phyloP scores from a whole-genome alignment of 208 protist species.

The Trypanosoma scelopori region DNA sequence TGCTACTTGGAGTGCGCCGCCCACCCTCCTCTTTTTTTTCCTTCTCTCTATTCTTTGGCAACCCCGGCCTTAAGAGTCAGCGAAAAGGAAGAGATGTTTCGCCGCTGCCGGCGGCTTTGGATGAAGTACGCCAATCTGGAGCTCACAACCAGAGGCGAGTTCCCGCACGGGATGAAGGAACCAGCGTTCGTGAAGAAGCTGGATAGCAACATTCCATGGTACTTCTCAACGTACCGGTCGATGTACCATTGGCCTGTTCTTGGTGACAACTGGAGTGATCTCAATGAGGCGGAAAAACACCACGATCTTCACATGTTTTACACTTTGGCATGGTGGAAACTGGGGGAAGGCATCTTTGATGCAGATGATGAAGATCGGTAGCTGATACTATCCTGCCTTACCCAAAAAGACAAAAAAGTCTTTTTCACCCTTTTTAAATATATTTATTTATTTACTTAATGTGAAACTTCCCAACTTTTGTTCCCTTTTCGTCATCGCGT shows the following conservation, averaged over 20 bases:
- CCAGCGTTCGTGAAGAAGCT: slow-evolving; percentile 87
- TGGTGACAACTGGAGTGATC: slow-evolving; percentile 88
- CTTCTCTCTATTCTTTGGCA: no score
- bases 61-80: no score
- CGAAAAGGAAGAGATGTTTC: slow-evolving; percentile 46
- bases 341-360: slow-evolving; percentile 88
- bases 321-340: slow-evolving; percentile 89
- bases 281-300: slow-evolving; percentile 84
- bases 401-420: no score
- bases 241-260: slow-evolving; percentile 89
- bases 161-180: slow-evolving; percentile 91
- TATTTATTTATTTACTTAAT: slow-evolving; percentile 16
- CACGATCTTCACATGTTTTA: slow-evolving; percentile 92
- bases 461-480: background rate
- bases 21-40: no score
- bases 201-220: slow-evolving; percentile 92
- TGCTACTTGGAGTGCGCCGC: no score
- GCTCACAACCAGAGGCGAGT: slow-evolving; percentile 83
- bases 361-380: slow-evolving; percentile 74
- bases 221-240: slow-evolving; percentile 87
- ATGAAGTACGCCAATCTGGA: slow-evolving; percentile 91
- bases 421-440: background rate
- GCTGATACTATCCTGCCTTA: slow-evolving; percentile 8
- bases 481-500: background rate
- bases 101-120: slow-evolving; percentile 19